Base-by-base conservation (phyloP, 768 basidiomycete genomes). In the Strobilomyces confusus region DNA sequence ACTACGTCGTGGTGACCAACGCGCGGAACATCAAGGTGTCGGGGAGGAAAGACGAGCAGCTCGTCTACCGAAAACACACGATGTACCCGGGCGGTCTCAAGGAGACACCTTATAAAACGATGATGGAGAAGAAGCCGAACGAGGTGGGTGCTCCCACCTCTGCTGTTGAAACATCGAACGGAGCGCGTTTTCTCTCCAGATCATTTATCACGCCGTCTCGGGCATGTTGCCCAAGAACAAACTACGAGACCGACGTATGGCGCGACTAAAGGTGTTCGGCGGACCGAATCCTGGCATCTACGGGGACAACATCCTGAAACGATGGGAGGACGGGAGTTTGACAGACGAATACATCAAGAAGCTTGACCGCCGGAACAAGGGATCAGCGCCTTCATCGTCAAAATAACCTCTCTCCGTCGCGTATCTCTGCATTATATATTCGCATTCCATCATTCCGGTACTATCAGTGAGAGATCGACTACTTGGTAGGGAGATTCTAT, bases 141-240 rank as follows among this genome's bases (percentile, higher is more conserved):
- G 87, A 95, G 77, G 95, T 94, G 60, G 64, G 85, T 29, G 29
- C 73, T 17, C 19, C 12, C 42, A 32, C 36, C 44, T 20, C 47
- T 50, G 3, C 29, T 36, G 51, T 29, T 26, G 30, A 19, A 30
- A 20, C 14, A 1, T 52, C 19, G n/a, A 47, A 23, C 32, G 17
- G 13, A 4, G 19, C 14, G 5, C 44, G 17, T 40, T 33, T 36
- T 30, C 19, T 14, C 5, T 51, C 15, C 66, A 99, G 97, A 91
- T 98, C 61, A 92, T 99, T 53, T 85, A 92, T 13, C 83, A 92
- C 59, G 97, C 97, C 4, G 97, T 99, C 5, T 89, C 95, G 12
- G 92, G 95, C 62, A 99, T 99, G 97, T 77, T 99, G 50, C 97
- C 95, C 32, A 99, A 98, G 74, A 99, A 99, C 77, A 95, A 89